A percentile compares a stretch with the other conserved stretches of the same genome.
Evolutionary conservation across 2,329 filamentous ascomycete species (phyloP).

Genomic region (Fusarium circinatum): DNA sequence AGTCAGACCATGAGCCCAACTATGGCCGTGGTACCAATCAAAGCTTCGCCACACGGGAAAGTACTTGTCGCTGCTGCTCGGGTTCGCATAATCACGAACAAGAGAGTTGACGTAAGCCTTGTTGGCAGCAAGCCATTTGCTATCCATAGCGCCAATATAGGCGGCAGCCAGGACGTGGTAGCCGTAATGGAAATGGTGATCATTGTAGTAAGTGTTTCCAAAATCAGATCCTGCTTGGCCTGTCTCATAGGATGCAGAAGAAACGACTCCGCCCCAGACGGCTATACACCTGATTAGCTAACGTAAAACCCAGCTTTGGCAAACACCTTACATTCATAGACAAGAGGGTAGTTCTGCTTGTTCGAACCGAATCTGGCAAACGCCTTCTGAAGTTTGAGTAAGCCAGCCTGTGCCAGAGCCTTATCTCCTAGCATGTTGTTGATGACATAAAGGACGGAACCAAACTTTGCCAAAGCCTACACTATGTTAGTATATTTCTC

Average conservation of each 20-base stretch:
- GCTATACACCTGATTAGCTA: slow-evolving; percentile 49
- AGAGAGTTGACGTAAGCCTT: slow-evolving; percentile 84
- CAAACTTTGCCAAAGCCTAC: slow-evolving; percentile 80
- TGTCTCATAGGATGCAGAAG: slow-evolving; percentile 76
- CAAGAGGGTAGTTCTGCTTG: slow-evolving; percentile 72
- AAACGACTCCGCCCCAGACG: slow-evolving; percentile 84
- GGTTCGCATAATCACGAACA: slow-evolving; percentile 85
- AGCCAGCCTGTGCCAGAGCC: slow-evolving; percentile 64
- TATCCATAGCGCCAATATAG: slow-evolving; percentile 82
- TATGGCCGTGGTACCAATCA: slow-evolving; percentile 96
- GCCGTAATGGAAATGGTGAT: slow-evolving; percentile 81
- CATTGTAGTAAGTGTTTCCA: slow-evolving; percentile 88
- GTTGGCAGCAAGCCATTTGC: slow-evolving; percentile 77
- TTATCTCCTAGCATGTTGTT: slow-evolving; percentile 70
- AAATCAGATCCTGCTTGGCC: slow-evolving; percentile 81
- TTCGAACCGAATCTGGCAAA: slow-evolving; percentile 76
- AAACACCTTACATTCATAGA: slow-evolving; percentile 66
- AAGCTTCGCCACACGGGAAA: slow-evolving; percentile 88
- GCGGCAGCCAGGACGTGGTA: slow-evolving; percentile 92
- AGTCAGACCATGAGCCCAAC: slow-evolving; percentile 86
- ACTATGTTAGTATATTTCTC: not conserved
- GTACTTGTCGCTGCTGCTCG: slow-evolving; percentile 72
- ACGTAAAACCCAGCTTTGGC: not conserved
- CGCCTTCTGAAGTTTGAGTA: slow-evolving; percentile 71
- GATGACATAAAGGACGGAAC: slow-evolving; percentile 72